phyloP scores from a whole-genome alignment of 441 rosid genomes.

The Populus trichocarpa region DNA sequence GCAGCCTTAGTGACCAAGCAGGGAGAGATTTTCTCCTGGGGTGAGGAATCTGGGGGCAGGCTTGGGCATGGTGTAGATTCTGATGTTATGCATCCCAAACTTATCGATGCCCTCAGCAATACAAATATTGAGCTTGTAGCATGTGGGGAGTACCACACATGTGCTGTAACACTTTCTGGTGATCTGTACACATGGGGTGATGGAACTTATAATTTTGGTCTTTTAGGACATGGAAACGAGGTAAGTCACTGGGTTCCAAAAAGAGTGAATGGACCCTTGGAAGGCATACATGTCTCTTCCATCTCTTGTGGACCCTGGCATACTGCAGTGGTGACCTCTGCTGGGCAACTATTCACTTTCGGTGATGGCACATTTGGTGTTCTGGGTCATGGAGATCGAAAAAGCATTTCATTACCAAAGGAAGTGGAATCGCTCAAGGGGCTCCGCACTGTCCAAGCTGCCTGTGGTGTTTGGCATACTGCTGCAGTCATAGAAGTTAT shows the following conservation, averaged over 20 bases:
- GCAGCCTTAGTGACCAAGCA: conserved; percentile 93
- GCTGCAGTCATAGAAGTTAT: conserved; percentile 97
- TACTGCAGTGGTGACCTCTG: conserved; percentile 90
- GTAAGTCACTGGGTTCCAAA: conserved; percentile 81
- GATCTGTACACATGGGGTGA: conserved; percentile 97
- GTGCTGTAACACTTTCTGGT: conserved; percentile 97
- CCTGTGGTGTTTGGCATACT: conserved; percentile 99
- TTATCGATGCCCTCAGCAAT: conserved; percentile 72
- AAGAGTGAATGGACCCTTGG: conserved; percentile 85
- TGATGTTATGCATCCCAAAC: conserved; percentile 84
- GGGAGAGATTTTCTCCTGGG: conserved; percentile 93
- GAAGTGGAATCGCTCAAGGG: conserved; percentile 97
- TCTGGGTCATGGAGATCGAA: conserved; percentile 87
- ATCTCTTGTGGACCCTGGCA: conserved; percentile 99
- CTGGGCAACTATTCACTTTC: conserved; percentile 91
- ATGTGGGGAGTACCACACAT: conserved; percentile 90
- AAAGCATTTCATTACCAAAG: conserved; percentile 71
- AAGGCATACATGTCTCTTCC: conserved; percentile 88
- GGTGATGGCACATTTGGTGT: conserved; percentile 99
- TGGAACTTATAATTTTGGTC: conserved; percentile 77
- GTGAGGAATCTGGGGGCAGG: conserved; percentile 94
- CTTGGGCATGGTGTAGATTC: conserved; percentile 98
- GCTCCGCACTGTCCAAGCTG: conserved; percentile 84
- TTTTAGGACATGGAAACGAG: conserved; percentile 93
- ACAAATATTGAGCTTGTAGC: conserved; percentile 87